Evolutionary conservation across 371 early-diverging fungal species (phyloP).

Genomic region (Mortierella sp.): DNA sequence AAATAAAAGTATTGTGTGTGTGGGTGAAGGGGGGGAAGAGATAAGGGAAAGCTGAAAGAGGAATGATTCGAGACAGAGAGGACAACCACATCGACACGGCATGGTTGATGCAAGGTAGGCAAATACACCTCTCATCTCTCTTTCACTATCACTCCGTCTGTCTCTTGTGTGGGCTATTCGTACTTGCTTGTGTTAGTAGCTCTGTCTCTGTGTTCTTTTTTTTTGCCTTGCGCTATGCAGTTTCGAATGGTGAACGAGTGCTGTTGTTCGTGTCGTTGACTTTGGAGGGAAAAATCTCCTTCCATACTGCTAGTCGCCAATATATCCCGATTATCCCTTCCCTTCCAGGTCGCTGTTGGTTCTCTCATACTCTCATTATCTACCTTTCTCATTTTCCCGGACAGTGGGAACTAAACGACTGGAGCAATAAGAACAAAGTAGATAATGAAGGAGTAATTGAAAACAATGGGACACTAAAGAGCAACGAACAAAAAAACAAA

Average conservation of each 20-base stretch:
- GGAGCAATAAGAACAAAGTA: background rate
- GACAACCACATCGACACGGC: background rate
- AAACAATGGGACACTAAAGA: background rate
- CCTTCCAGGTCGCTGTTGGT: background rate
- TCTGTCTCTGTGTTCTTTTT: background rate
- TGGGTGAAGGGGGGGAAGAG: background rate
- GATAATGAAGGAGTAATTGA: background rate
- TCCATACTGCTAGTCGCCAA: background rate
- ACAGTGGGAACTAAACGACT: background rate
- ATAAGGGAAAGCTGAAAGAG: background rate
- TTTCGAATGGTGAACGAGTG: background rate
- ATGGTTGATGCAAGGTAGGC: background rate
- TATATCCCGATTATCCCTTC: background rate
- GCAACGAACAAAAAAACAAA: constrained; percentile 1
- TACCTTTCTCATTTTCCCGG: background rate
- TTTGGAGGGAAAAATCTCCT: background rate
- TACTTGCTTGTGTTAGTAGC: too few species aligned
- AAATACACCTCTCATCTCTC: background rate
- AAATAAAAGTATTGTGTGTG: background rate
- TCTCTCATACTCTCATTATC: constrained; percentile 7
- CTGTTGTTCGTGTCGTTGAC: background rate
- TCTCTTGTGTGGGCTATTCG: background rate
- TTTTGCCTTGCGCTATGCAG: background rate
- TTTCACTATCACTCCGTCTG: background rate
- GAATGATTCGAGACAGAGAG: background rate